These are phyloP conservation scores for Xylaria longipes DNA, from an alignment of 495 filamentous ascomycete genomes.

Conservation along the genomic window DNA sequence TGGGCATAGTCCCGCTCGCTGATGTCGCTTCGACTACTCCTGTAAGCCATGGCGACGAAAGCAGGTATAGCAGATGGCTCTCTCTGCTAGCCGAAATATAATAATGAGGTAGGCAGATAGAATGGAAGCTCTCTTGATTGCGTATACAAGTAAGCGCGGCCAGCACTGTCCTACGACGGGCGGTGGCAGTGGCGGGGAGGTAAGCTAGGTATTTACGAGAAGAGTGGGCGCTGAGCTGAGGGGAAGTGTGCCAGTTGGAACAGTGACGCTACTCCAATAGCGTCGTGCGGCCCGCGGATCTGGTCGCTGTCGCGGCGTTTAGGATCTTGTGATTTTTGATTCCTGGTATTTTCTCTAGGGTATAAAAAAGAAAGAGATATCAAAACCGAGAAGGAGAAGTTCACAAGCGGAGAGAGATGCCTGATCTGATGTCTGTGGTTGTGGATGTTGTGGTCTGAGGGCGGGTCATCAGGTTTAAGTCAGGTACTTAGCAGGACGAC, in stretches of 20 bases:
- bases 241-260: constrained; percentile 15
- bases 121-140: background rate
- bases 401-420: no score
- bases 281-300: constrained; percentile 3
- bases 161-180: background rate
- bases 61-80: constrained; percentile 29
- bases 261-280: constrained; percentile 19
- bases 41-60: constrained; percentile 38
- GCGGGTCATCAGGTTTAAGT: constrained; percentile 48
- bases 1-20: constrained; percentile 49
- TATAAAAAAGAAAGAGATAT: background rate
- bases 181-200: background rate
- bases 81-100: constrained; percentile 7
- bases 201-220: background rate
- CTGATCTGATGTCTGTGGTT: background rate
- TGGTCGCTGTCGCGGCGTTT: constrained; percentile 12
- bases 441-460: constrained; percentile 23
- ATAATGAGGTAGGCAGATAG: background rate
- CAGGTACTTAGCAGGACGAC: constrained; percentile 27
- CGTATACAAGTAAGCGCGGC: background rate
- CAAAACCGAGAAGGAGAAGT: background rate
- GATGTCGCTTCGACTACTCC: constrained; percentile 45
- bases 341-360: constrained; percentile 3
- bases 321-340: background rate
- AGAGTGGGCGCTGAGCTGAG: constrained; percentile 10